These are phyloP conservation scores for Venturia effusa DNA, from an alignment of 2,329 filamentous ascomycete genomes.

Conservation along the genomic window DNA sequence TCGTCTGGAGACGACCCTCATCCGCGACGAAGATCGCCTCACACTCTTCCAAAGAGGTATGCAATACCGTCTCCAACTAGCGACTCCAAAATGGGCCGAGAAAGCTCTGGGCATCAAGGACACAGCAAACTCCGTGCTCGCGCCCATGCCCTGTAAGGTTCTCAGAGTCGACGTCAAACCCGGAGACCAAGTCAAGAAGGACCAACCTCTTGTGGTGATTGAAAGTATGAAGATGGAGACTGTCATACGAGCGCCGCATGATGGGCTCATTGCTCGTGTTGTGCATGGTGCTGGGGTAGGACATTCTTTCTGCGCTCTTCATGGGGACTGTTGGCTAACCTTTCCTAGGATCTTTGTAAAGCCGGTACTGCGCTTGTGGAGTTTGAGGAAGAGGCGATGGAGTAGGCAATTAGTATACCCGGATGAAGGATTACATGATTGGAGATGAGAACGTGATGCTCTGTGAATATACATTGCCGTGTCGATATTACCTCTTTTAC, in stretches of 20 bases:
- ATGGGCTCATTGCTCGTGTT: conserved; percentile 36
- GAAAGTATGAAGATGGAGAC: conserved; percentile 48
- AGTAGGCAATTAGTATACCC: not conserved
- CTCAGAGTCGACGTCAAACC: conserved; percentile 78
- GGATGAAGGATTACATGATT: too few relatives aligned
- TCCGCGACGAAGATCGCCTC: conserved; percentile 51
- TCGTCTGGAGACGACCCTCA: conserved; percentile 67
- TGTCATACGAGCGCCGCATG: conserved; percentile 38
- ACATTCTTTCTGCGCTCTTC: conserved; percentile 9
- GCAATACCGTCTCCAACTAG: conserved; percentile 45
- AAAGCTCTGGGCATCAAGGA: conserved; percentile 80
- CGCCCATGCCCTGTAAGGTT: conserved; percentile 97
- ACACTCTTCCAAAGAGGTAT: conserved; percentile 65
- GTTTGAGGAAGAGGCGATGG: conserved; percentile 21
- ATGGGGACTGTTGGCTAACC: conserved; percentile 17
- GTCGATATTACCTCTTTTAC: too few relatives aligned
- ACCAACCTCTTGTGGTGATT: conserved; percentile 70
- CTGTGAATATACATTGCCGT: too few relatives aligned
- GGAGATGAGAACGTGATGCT: too few relatives aligned
- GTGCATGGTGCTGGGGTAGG: conserved; percentile 38
- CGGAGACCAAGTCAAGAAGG: conserved; percentile 73
- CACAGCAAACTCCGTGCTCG: conserved; percentile 67
- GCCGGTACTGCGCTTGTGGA: conserved; percentile 37
- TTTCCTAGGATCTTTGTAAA: conserved; percentile 27
- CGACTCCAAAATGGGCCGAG: conserved; percentile 66